Evolutionary conservation across 2,329 filamentous ascomycete genomes (phyloP).

Genomic region (Passalora sequoiae): DNA sequence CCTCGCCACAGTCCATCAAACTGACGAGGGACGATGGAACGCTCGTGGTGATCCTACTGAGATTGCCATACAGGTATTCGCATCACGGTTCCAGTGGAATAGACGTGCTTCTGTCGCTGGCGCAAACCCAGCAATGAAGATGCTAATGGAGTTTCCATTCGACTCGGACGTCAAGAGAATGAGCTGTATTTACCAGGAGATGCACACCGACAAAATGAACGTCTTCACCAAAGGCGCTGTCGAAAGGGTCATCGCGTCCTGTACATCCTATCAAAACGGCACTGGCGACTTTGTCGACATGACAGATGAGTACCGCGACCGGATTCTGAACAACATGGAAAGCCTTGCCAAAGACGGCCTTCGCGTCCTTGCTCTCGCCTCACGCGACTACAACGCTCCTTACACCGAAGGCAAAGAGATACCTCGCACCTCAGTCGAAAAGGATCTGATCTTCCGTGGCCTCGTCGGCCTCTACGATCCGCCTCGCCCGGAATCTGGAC

Average conservation of each 20-base stretch:
- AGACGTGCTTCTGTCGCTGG: conserved; percentile 25
- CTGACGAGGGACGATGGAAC: conserved; percentile 55
- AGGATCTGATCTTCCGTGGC: conserved; percentile 67
- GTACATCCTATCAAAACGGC: conserved; percentile 42
- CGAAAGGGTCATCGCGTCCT: conserved; percentile 62
- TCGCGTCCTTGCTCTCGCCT: conserved; percentile 62
- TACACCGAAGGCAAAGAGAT: conserved; percentile 47
- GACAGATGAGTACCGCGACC: conserved; percentile 48
- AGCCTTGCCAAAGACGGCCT: conserved; percentile 58
- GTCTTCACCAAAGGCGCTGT: conserved; percentile 65
- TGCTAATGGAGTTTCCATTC: conserved; percentile 66
- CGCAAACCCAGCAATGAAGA: conserved; percentile 44
- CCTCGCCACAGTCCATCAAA: conserved; percentile 57
- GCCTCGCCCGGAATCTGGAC: conserved; percentile 72
- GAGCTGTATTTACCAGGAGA: conserved; percentile 64
- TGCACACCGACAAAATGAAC: conserved; percentile 46
- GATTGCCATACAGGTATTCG: conserved; percentile 70
- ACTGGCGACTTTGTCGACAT: conserved; percentile 45
- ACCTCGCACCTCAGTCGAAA: conserved; percentile 59
- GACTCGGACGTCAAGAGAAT: conserved; percentile 72
- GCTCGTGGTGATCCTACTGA: conserved; percentile 65
- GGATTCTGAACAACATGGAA: conserved; percentile 64
- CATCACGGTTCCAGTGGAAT: conserved; percentile 54
- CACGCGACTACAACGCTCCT: conserved; percentile 37
- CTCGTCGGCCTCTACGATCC: conserved; percentile 83